Evolutionary conservation across 228 moss, liverwort and hornwort genomes (phyloP), one percentile per base, ranked within the genome.

Genomic region (Sphagnum magellanicum): DNA sequence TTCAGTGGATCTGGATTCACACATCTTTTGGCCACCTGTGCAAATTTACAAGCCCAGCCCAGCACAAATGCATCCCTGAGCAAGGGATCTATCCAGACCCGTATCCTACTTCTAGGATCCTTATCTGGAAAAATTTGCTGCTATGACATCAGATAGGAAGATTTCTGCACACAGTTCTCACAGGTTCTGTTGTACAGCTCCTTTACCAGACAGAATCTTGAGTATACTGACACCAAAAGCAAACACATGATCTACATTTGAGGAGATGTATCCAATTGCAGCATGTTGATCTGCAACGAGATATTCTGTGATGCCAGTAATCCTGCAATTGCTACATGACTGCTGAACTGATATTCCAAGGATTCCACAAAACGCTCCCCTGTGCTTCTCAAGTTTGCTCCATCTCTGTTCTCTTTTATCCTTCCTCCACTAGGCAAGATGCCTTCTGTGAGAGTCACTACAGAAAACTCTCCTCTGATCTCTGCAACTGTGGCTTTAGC

Each of bases 161-260:
- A 75, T 87, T 71, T 80, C 80, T 73, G 78, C 90, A 67, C 88
- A 6, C 75, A 74, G 5, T 79, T 77, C 53, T 67, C 53, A 16
- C 4, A 75, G 69, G 59, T 74, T 63, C 8, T 77, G 80, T 64
- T 76, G 80, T 73, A 90, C 84, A 10, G 96, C 73, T 51, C 93
- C 96, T 73, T 93, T 81, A 11, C 96, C 96, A 2, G 93, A 91
- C 6, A 97, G 79, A 47, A 97, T 82, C 86, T 97, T 93, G 65
- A 93, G 59, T 68, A 97, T 74, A 48, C 93, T 85, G 9, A 97
- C 81, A 4, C 96, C 96, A 64, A 91, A 93, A 8, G 89, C 78
- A 65, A 81, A 97, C 5, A 93, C 93, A 32, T 32, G 32, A 67
- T 97, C 96, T 14, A 89, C 73, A 73, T 97, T 97, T 11, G 81